Percentiles rank a stretch among this genome's conserved stretches.
phyloP scores from a whole-genome alignment of 2,329 filamentous ascomycete species.

The Fusarium sp. region DNA sequence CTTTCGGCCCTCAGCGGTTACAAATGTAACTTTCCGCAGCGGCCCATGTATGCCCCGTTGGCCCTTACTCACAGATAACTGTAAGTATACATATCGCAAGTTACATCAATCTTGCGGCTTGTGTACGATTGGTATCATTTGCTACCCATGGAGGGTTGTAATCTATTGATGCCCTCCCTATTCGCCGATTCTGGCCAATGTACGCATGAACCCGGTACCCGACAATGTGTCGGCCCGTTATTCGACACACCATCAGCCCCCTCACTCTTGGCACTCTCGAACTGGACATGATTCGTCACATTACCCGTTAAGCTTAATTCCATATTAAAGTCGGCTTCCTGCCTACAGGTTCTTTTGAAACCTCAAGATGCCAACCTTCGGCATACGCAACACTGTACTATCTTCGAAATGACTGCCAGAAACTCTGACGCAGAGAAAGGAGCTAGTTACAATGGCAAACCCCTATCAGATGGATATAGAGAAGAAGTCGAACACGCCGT shows the following conservation, averaged over 20 bases:
- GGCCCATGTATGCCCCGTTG: too few relatives aligned
- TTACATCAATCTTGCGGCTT: too few relatives aligned
- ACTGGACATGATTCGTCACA: not conserved
- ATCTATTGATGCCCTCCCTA: not conserved
- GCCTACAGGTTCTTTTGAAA: not conserved
- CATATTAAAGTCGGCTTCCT: not conserved
- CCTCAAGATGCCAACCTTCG: not conserved
- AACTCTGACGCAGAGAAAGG: slow-evolving; percentile 18
- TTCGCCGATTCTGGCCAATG: not conserved
- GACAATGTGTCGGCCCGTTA: slow-evolving; percentile 2
- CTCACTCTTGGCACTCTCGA: slow-evolving; percentile 28
- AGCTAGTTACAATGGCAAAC: not conserved
- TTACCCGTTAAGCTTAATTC: not conserved
- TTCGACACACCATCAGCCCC: slow-evolving; percentile 20
- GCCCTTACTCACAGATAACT: too few relatives aligned
- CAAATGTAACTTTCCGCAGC: too few relatives aligned
- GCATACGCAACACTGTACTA: too few relatives aligned
- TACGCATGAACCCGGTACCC: slow-evolving; percentile 22
- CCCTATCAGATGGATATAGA: not conserved
- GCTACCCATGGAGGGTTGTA: not conserved
- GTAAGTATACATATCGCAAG: too few relatives aligned
- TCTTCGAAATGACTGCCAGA: not conserved
- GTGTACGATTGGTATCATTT: too few relatives aligned
- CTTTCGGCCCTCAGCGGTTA: too few relatives aligned
- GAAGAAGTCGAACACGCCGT: slow-evolving; percentile 1